Conservation (phyloP, 139 green algal species). For the Chlamydomonas sp. region DNA sequence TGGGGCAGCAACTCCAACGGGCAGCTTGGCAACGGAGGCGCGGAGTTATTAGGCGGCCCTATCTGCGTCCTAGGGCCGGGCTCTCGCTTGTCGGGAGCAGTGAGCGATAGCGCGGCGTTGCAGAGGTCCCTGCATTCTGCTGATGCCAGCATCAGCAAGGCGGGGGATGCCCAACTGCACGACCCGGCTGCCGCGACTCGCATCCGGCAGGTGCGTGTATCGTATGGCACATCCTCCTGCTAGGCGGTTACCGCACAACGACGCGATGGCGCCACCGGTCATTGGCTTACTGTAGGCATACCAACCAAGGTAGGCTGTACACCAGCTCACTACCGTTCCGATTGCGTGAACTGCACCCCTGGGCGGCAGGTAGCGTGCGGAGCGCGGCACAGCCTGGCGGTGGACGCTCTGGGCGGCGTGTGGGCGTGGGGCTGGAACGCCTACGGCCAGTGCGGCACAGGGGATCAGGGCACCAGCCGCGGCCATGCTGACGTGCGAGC, state of each 20-base stretch:
- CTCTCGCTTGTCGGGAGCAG: background rate
- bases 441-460: conserved; percentile 13
- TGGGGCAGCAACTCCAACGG: background rate
- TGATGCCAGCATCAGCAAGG: no score
- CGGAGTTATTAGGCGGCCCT: background rate
- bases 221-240: no score
- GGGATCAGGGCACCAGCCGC: background rate
- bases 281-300: background rate
- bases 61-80: background rate
- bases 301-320: no score
- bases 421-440: conserved; percentile 31
- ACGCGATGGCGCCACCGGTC: no score
- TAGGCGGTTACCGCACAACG: no score
- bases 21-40: background rate
- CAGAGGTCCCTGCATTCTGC: no score
- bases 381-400: conserved; percentile 17
- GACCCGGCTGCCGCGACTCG: no score
- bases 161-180: no score
- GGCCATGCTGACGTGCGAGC: background rate
- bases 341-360: no score
- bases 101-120: background rate
- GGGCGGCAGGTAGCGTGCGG: conserved; percentile 12
- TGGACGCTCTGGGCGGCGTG: conserved; percentile 17
- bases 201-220: no score
- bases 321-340: background rate